These are phyloP conservation scores for Hypoxylon sp. DNA, from an alignment of 2,329 filamentous ascomycete genomes.

Conservation along the genomic window DNA sequence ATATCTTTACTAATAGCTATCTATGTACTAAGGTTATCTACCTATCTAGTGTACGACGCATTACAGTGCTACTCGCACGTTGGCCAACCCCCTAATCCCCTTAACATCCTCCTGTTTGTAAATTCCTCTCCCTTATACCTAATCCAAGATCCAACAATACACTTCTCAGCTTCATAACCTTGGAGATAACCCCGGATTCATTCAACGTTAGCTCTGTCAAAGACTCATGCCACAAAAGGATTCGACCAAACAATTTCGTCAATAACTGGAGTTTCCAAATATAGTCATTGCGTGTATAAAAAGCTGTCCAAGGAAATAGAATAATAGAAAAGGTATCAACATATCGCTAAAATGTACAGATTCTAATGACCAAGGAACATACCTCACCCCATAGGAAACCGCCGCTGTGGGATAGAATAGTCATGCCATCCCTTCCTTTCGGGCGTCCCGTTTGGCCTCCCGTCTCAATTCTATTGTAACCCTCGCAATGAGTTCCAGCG, in stretches of 20 bases:
- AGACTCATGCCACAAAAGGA: neutral
- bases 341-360: neutral
- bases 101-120: too few species aligned
- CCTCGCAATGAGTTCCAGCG: constrained; percentile 29
- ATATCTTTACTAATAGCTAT: too few species aligned
- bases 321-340: constrained; percentile 7
- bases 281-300: neutral
- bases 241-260: constrained; percentile 1
- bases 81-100: too few species aligned
- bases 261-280: neutral
- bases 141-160: neutral
- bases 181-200: neutral
- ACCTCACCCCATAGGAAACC: neutral
- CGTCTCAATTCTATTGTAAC: constrained; percentile 32
- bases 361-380: neutral
- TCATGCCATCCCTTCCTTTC: constrained; percentile 18
- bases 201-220: neutral
- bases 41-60: too few species aligned
- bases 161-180: neutral
- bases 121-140: neutral
- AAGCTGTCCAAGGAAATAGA: constrained; percentile 2
- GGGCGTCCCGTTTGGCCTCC: constrained; percentile 16
- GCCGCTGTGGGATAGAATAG: neutral
- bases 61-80: too few species aligned
- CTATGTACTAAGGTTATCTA: too few species aligned